Conservation (phyloP, 805 yeast species). For the Ogataea polymorpha region DNA sequence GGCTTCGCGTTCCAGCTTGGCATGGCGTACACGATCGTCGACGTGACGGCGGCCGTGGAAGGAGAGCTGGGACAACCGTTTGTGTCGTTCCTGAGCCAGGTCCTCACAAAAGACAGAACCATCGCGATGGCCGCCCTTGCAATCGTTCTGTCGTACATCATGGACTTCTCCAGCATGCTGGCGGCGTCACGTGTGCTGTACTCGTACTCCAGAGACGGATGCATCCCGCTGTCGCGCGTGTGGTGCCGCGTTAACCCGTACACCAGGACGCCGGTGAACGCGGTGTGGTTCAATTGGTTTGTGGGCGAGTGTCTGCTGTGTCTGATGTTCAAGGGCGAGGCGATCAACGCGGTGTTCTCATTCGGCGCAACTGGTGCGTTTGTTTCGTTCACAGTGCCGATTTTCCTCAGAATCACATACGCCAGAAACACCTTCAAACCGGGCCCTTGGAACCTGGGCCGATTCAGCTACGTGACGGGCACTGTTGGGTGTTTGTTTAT, state of each 20-base stretch:
- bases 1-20: conserved; percentile 59
- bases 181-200: conserved; percentile 66
- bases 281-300: conserved; percentile 56
- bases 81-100: conserved; percentile 50
- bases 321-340: conserved; percentile 61
- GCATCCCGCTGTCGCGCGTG: conserved; percentile 53
- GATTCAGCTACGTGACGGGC: conserved; percentile 47
- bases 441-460: conserved; percentile 69
- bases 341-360: conserved; percentile 68
- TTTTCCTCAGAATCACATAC: conserved; percentile 54
- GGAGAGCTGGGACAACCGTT: conserved; percentile 60
- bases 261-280: conserved; percentile 63
- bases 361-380: conserved; percentile 71
- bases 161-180: conserved; percentile 60
- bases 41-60: conserved; percentile 42
- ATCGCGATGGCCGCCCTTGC: conserved; percentile 44
- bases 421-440: conserved; percentile 50
- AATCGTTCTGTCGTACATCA: conserved; percentile 41
- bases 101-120: conserved; percentile 40
- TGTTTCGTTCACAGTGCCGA: conserved; percentile 65
- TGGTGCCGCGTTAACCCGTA: conserved; percentile 48
- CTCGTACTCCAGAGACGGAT: conserved; percentile 66
- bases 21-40: conserved; percentile 58
- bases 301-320: conserved; percentile 54
- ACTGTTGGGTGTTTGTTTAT: conserved; percentile 48